Base-by-base conservation (phyloP, 2,329 filamentous ascomycete species). In the Rugonectria rugulosa region DNA sequence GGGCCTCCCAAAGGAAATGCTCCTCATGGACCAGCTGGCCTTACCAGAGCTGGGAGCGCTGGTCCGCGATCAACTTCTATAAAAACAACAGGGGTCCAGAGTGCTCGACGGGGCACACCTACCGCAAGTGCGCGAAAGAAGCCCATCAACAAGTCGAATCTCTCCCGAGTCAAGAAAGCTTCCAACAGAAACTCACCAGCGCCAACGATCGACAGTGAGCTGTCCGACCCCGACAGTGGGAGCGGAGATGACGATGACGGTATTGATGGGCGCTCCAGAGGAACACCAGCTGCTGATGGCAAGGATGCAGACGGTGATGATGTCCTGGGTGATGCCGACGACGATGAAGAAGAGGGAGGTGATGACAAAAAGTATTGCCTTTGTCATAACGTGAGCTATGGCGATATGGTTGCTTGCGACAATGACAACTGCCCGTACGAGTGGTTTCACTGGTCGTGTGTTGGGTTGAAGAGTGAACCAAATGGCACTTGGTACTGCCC, bases 351-450 rank as follows among this genome's bases (percentile, higher is more conserved):
- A 44, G 89, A 91, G 52, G 88, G 88, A 36, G 87, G 86, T 50
- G 88, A 88, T 60, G 89, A 92, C 73, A 88, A 89, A 69, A 90
- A 91, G 72, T 95, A 95, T 75, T 95, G 91, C 75, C 81, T 88
- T 24, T 95, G 91, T 73, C 88, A 93, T 71, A 89, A 89, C 66
- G 88, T 93, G 62, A 92, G 89, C 73, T 92, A 90, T 69, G 91
- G 91, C 58, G 89, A 94, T 69, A 95, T 95, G 91, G 90, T 95
- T 60, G 91, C 90, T 24, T 95, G 91, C 76, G 91, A 95, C 77
- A 94, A 94, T 72, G 86, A 89, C 54, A 82, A 88, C 62, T 95
- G 91, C 73, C 86, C 87, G 41, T 90, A 85, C 68, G 90, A 95
- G 75, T 95, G 91, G 91, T 95, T 95, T 72, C 91, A 95, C 75